Evolutionary conservation across 257 asterid genomes (phyloP), one percentile per base, ranked within the genome.

Genomic region (Solanum chiquidenum): DNA sequence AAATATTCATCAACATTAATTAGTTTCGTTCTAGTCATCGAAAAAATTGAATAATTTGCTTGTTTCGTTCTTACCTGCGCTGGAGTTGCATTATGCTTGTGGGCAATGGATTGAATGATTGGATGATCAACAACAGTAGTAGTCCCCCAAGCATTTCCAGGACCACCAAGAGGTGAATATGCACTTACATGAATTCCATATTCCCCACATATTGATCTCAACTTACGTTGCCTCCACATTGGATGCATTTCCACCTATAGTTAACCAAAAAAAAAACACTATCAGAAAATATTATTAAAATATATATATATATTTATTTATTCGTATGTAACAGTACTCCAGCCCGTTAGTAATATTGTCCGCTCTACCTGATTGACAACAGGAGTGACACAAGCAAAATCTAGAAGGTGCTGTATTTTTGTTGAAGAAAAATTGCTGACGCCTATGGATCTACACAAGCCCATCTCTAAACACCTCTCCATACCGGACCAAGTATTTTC

Each of bases 241-340:
- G 98, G 98, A 88, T 95, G 98, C 99, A 96, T 95, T 90, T 96
- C 98, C 77, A 95, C 99, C 98, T 95, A 62, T 62, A 60, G 88
- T 25, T 1, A 46, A 20, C 2, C 62, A 21, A 3, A 27, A 13
- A 40, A 40, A 11, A 80, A 8, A 68, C 37, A 68, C 29, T 37
- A 68, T 68, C 0, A 29, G 69, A 42, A 82, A 82, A 40, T 80
- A 16, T 5, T 29, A 29, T 29, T 29, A n/a, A n/a, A n/a, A n/a
- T n/a, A n/a, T n/a, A n/a, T n/a, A n/a, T n/a, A n/a, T n/a, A n/a
- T n/a, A n/a, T 8, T 60, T 21, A 49, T 5, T 49, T 18, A 55
- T 55, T 93, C 25, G 0, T 58, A 58, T 58, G 11, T 58, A 58
- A 58, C 12, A 20, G 11, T 79, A 12, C 40, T 21, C 23, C 0